Evolutionary conservation across 495 filamentous ascomycete species (phyloP).

Genomic region (Penicillium egyptiacum): DNA sequence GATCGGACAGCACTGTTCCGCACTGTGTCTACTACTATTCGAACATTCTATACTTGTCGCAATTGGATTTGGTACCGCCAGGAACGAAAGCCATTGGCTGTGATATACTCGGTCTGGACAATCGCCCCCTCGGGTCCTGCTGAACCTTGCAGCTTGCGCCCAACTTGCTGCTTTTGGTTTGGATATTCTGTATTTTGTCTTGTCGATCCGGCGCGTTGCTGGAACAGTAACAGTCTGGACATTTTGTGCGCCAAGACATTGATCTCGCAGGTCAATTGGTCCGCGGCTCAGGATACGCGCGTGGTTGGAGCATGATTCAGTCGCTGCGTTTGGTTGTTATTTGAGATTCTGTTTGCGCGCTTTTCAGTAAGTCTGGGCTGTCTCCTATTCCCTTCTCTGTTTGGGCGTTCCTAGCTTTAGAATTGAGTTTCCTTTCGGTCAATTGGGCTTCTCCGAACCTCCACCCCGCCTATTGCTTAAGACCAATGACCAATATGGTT

Average conservation of each 20-base stretch:
- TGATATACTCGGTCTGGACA: background rate
- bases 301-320: conserved; percentile 37
- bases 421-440: background rate
- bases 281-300: conserved; percentile 21
- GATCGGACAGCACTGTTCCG: background rate
- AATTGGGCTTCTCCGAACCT: background rate
- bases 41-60: background rate
- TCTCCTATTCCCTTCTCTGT: background rate
- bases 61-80: background rate
- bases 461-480: conserved; percentile 1
- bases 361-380: conserved; percentile 30
- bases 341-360: conserved; percentile 34
- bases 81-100: conserved; percentile 1
- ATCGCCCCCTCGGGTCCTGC: background rate
- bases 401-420: background rate
- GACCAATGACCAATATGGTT: conserved; percentile 16
- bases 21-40: background rate
- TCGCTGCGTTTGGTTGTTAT: conserved; percentile 31
- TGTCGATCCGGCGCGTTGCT: conserved; percentile 1
- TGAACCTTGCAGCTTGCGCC: conserved; percentile 5
- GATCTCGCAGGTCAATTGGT: conserved; percentile 14
- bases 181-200: conserved; percentile 1
- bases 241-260: conserved; percentile 6
- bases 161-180: background rate
- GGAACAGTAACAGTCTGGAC: background rate